Base-by-base conservation (phyloP, 164 flowering plant species). In the Nymphaea thermarum region DNA sequence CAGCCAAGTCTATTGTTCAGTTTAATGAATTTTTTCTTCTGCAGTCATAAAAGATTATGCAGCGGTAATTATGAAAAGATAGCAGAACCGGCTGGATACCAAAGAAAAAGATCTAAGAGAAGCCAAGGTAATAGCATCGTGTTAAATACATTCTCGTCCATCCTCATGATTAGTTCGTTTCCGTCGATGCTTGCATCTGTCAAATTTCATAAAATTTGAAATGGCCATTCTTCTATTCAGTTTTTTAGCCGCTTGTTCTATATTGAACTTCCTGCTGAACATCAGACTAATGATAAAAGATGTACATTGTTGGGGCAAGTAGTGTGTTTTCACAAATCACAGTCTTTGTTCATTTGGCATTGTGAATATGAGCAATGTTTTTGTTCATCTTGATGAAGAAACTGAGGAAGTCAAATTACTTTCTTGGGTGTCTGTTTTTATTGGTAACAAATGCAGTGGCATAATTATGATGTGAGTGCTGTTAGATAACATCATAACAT, bases 1-100 rank as follows among this genome's bases (percentile, higher is more conserved):
- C 41, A 17, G 17, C 64, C 42, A 10, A 5, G 36, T 62, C 25
- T 62, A 17, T 62, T 17, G 36, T 41, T 17, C n/a, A 62, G 42
- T 62, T 62, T 62, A 8, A 17, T 11, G 11, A 11, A 61, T n/a
- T 62, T 62, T 60, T n/a, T 43, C 65, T 42, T 16, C 66, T 60
- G 64, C 65, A 71, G 73, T 8, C 73, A 71, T 41, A 65, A 66
- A 67, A 66, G 41, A 67, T 43, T 64, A 44, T 71, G 68, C 68
- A 12, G 18, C 14, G 73, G 68, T 71, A 60, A 41, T 61, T 71
- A 65, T 64, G 45, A 71, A 44, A 71, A 65, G 65, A 71, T 71
- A 14, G 44, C 73, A 57, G 73, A 71, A 44, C 64, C 73, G 43
- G 63, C 60, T 71, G 68, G 63, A 25, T 59, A 43, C 43, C 45